phyloP scores from a whole-genome alignment of 495 filamentous ascomycete species.

The Lasiosphaeria miniovina region DNA sequence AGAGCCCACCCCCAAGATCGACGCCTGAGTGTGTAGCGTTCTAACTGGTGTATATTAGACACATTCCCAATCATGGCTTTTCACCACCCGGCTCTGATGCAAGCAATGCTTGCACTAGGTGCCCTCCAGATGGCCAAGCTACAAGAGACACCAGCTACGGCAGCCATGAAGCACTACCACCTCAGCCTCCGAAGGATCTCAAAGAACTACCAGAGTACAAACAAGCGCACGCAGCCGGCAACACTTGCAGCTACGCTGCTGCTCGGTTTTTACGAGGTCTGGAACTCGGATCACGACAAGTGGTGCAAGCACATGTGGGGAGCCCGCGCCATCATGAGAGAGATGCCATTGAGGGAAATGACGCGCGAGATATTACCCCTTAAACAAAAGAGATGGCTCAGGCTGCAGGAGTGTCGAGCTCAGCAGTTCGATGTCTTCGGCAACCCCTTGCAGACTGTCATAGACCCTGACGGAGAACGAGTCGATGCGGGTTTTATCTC shows the following conservation, averaged over 20 bases:
- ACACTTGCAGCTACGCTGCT: conserved; percentile 87
- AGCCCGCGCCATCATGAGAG: conserved; percentile 74
- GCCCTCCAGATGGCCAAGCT: conserved; percentile 87
- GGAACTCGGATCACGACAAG: conserved; percentile 90
- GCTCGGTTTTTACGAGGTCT: conserved; percentile 90
- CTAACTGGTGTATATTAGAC: conserved; percentile 39
- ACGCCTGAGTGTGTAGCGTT: neutral
- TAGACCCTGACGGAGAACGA: conserved; percentile 20
- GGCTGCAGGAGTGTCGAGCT: conserved; percentile 20
- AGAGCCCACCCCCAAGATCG: conserved; percentile 14
- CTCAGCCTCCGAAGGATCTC: conserved; percentile 75
- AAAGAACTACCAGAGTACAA: conserved; percentile 66
- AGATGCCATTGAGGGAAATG: conserved; percentile 73
- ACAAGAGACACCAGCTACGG: conserved; percentile 65
- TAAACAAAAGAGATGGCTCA: conserved; percentile 39
- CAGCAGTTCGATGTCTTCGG: conserved; percentile 18
- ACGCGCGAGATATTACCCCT: conserved; percentile 64
- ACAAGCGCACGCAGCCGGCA: conserved; percentile 69
- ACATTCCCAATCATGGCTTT: conserved; percentile 82
- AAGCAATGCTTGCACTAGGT: conserved; percentile 85
- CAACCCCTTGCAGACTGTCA: conserved; percentile 17
- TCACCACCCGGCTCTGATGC: conserved; percentile 77
- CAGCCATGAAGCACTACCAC: conserved; percentile 89
- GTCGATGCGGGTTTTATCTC: conserved; percentile 38
- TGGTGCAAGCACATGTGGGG: conserved; percentile 92